A percentile compares a stretch with the other conserved stretches of the same genome.
Conservation (phyloP, 257 asterid genomes). For the Orobanche coerulescens region DNA sequence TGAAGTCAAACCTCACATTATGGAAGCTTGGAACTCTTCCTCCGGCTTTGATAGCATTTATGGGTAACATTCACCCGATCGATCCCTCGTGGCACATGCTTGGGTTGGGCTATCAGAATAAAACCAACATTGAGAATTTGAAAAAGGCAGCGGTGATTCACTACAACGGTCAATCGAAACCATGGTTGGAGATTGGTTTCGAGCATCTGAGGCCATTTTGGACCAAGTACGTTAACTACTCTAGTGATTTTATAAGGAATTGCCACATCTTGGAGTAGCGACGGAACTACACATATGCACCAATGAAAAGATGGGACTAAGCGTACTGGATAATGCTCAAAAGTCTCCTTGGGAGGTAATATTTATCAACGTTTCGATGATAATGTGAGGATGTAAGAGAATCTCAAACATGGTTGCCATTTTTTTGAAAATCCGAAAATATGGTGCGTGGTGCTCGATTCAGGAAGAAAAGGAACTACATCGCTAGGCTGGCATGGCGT, state of each 20-base stretch:
- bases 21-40: constrained; percentile 99
- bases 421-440: constrained; percentile 20
- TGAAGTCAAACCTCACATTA: constrained; percentile 79
- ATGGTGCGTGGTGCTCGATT: constrained; percentile 27
- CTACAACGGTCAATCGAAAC: constrained; percentile 95
- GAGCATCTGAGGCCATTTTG: constrained; percentile 98
- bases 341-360: constrained; percentile 30
- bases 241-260: constrained; percentile 73
- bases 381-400: constrained; percentile 26
- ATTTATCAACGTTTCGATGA: constrained; percentile 27
- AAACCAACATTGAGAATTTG: constrained; percentile 60
- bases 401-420: constrained; percentile 27
- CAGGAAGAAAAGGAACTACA: constrained; percentile 37
- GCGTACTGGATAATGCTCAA: constrained; percentile 14
- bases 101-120: constrained; percentile 95
- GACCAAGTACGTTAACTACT: constrained; percentile 89
- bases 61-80: constrained; percentile 78
- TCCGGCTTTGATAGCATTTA: constrained; percentile 96
- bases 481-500: constrained; percentile 24
- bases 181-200: constrained; percentile 96
- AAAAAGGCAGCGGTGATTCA: constrained; percentile 92
- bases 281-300: constrained; percentile 13
- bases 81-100: constrained; percentile 99
- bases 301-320: constrained; percentile 22
- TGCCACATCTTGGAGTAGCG: constrained; percentile 93